phyloP scores from a whole-genome alignment of 1,284 basidiomycete species.

The Cryptococcus sp. region DNA sequence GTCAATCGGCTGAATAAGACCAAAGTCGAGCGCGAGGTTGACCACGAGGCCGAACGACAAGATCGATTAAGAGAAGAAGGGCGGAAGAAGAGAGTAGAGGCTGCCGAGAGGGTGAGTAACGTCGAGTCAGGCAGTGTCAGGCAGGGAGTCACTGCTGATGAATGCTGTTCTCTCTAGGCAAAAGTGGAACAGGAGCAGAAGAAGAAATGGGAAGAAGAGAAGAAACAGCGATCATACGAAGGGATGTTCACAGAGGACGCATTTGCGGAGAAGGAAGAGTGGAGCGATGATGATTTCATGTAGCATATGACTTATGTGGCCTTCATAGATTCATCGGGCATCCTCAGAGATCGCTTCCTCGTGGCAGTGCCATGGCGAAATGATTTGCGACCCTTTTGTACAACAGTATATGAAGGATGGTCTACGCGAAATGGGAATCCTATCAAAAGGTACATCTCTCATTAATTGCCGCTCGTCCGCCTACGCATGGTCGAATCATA shows the following conservation, averaged over 20 bases:
- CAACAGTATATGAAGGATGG: too few species aligned
- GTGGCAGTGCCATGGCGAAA: too few species aligned
- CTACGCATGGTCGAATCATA: too few species aligned
- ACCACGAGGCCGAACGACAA: slow-evolving; percentile 84
- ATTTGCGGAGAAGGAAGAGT: slow-evolving; percentile 40
- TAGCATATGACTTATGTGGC: slow-evolving; percentile 9
- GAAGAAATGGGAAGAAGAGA: slow-evolving; percentile 50
- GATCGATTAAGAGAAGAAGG: slow-evolving; percentile 79
- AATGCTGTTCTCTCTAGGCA: slow-evolving; percentile 1
- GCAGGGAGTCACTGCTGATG: neutral
- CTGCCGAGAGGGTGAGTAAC: slow-evolving; percentile 55
- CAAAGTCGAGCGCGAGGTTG: slow-evolving; percentile 77
- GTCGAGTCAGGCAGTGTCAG: too few species aligned
- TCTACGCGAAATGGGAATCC: too few species aligned
- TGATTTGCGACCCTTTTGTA: too few species aligned
- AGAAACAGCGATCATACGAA: slow-evolving; percentile 48
- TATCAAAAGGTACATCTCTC: too few species aligned
- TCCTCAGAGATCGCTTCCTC: too few species aligned
- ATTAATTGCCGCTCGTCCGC: too few species aligned
- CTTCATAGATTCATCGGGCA: too few species aligned
- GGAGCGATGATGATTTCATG: slow-evolving; percentile 53
- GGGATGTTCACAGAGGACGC: slow-evolving; percentile 51
- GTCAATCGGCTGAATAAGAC: slow-evolving; percentile 96
- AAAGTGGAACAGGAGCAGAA: slow-evolving; percentile 43
- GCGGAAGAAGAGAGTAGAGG: slow-evolving; percentile 65